A percentile compares a stretch with the other conserved stretches of the same genome.
phyloP scores from a whole-genome alignment of 192 early-diverging fungal species.

The Oehlia diaphana region DNA sequence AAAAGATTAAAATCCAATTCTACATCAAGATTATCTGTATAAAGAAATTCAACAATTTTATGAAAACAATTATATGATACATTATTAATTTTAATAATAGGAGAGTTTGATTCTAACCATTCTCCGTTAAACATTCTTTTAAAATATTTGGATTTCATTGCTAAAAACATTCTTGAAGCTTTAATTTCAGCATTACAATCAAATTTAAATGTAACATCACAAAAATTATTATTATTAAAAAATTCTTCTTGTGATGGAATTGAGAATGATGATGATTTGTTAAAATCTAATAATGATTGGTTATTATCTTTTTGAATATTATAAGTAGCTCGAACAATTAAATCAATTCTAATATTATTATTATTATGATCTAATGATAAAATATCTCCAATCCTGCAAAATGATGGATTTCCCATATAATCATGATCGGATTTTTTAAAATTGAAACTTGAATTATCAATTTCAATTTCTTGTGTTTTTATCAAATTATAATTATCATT shows the following conservation, averaged over 20 bases:
- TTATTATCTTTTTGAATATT: no score
- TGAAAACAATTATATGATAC: constrained; percentile 3
- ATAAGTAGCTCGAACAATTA: no score
- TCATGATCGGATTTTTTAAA: no score
- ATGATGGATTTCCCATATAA: no score
- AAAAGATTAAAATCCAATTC: constrained; percentile 16
- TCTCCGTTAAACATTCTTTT: constrained; percentile 17
- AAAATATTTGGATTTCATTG: constrained; percentile 24
- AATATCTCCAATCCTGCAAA: no score
- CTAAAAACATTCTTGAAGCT: constrained; percentile 7
- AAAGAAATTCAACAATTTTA: constrained; percentile 18
- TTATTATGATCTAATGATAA: no score
- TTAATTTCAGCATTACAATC: constrained; percentile 6
- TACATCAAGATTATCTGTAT: constrained; percentile 19
- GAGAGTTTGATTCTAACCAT: constrained; percentile 14
- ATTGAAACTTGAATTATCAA: no score
- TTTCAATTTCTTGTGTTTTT: no score
- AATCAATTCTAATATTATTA: no score
- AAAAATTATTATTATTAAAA: constrained; percentile 22
- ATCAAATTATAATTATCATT: no score
- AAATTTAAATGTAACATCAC: constrained; percentile 27
- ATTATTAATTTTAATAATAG: constrained; percentile 22
- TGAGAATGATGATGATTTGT: no score
- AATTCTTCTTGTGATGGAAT: constrained; percentile 1
- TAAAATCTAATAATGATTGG: no score